Percentiles rank a stretch among this genome's conserved stretches.
These are phyloP conservation scores for Aurantiochytrium sp. DNA, from an alignment of 108 stramenopile genomes.

Conservation along the genomic window DNA sequence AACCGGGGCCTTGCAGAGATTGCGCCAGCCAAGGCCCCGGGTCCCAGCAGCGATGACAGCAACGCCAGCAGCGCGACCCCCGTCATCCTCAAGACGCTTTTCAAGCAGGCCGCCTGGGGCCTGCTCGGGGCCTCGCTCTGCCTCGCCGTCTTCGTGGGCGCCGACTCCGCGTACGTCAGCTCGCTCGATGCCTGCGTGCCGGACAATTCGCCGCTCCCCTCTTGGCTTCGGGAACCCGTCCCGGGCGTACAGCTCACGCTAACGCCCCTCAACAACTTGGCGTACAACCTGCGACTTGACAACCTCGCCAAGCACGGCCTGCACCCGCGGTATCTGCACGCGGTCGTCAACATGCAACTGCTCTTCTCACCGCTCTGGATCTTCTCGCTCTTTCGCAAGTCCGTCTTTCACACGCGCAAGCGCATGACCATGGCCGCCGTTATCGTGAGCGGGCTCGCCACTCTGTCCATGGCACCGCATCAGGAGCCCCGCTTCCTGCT, in stretches of 20 bases:
- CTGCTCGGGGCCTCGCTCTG: background rate
- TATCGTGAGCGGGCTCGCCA: background rate
- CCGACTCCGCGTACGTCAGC: background rate
- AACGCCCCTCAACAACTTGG: background rate
- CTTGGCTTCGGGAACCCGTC: background rate
- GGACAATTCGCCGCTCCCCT: background rate
- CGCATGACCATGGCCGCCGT: background rate
- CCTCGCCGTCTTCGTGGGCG: background rate
- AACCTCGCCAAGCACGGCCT: background rate
- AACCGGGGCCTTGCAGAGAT: no score
- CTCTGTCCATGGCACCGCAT: background rate
- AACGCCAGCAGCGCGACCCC: no score
- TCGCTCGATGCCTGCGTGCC: background rate
- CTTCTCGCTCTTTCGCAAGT: background rate
- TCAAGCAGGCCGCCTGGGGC: background rate
- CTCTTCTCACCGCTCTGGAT: constrained; percentile 15
- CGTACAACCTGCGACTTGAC: background rate
- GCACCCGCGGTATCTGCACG: background rate
- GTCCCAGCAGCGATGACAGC: no score
- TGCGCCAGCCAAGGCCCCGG: no score
- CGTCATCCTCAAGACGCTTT: no score
- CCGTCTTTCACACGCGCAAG: background rate
- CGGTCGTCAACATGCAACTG: background rate
- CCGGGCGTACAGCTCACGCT: background rate
- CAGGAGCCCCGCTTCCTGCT: background rate